Percentiles rank a stretch among this genome's conserved stretches.
Evolutionary conservation across 2,329 filamentous ascomycete species (phyloP).

Genomic region (Botrytis fabae): DNA sequence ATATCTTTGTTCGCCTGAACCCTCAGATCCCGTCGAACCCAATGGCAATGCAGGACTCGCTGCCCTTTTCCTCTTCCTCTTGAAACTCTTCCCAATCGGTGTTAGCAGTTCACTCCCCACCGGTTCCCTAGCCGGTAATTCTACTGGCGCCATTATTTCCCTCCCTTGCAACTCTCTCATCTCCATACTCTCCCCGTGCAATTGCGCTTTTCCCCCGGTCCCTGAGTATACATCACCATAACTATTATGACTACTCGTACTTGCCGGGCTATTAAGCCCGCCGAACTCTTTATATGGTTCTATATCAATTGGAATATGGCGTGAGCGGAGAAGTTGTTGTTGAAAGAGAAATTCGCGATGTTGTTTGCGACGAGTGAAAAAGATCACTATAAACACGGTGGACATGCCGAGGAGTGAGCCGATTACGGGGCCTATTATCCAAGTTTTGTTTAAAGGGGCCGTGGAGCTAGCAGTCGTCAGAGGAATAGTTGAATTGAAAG

Average conservation of each 20-base stretch:
- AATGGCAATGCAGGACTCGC: not conserved
- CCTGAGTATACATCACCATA: constrained; percentile 23
- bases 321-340: not conserved
- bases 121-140: constrained; percentile 35
- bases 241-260: constrained; percentile 10
- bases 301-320: constrained; percentile 1
- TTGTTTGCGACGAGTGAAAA: constrained; percentile 33
- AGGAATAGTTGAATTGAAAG: constrained; percentile 1
- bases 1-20: not conserved
- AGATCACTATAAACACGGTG: constrained; percentile 35
- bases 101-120: constrained; percentile 34
- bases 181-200: constrained; percentile 30
- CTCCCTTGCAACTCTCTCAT: constrained; percentile 31
- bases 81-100: constrained; percentile 22
- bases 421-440: constrained; percentile 36
- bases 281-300: not conserved
- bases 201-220: constrained; percentile 27
- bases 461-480: constrained; percentile 12
- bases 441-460: constrained; percentile 26
- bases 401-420: constrained; percentile 34
- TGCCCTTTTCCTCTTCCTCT: not conserved
- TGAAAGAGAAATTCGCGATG: constrained; percentile 11
- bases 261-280: not conserved
- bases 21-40: not conserved
- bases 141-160: constrained; percentile 29